Conservation (phyloP, 2,329 filamentous ascomycete species). For the Xylariaceae sp. region DNA sequence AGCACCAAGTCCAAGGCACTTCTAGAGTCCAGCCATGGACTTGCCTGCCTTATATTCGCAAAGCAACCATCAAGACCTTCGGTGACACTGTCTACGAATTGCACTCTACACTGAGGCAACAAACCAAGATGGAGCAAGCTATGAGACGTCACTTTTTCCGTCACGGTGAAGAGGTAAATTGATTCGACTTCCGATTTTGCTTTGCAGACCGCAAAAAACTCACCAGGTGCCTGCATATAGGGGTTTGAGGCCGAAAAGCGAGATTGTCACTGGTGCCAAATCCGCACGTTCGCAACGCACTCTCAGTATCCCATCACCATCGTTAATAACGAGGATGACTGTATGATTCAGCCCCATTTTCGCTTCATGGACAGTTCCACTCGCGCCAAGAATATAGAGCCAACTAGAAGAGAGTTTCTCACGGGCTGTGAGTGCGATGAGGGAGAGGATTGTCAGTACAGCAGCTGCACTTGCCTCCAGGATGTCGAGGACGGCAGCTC, state of each 20-base stretch:
- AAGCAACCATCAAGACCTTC: conserved; percentile 2
- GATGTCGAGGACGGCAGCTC: conserved; percentile 52
- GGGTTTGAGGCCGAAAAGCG: conserved; percentile 46
- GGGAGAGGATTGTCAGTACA: conserved; percentile 70
- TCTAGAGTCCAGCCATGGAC: conserved; percentile 13
- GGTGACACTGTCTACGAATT: conserved; percentile 13
- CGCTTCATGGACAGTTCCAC: conserved; percentile 70
- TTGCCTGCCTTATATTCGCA: not conserved
- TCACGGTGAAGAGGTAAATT: conserved; percentile 50
- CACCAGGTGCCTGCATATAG: conserved; percentile 32
- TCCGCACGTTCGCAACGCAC: conserved; percentile 60
- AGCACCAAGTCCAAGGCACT: not conserved
- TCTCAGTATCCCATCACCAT: conserved; percentile 62
- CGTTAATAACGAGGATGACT: conserved; percentile 66
- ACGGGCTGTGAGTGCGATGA: conserved; percentile 71
- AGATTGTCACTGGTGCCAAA: conserved; percentile 67
- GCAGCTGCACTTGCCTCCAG: conserved; percentile 69
- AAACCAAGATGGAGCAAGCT: conserved; percentile 51
- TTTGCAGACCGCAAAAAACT: not conserved
- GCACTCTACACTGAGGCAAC: not conserved
- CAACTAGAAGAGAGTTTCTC: conserved; percentile 66
- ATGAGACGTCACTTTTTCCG: conserved; percentile 57
- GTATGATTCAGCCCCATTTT: conserved; percentile 66
- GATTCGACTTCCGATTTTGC: conserved; percentile 22
- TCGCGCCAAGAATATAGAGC: conserved; percentile 63